phyloP scores from a whole-genome alignment of 2,329 filamentous ascomycete genomes.

The Neocucurbitaria cava region DNA sequence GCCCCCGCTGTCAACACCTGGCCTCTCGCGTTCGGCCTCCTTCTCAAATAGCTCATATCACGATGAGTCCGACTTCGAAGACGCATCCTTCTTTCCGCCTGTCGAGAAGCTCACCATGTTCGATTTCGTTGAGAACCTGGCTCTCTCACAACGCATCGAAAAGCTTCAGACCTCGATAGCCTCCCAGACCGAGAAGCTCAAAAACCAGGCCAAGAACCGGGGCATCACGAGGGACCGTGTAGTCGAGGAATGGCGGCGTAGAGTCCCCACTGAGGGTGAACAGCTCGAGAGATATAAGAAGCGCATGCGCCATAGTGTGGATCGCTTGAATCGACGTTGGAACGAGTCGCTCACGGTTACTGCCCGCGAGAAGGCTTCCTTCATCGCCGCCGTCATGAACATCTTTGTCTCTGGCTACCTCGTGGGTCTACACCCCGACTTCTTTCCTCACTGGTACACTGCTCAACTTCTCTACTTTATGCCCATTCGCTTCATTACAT shows the following conservation, averaged over 20 bases:
- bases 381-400: conserved; percentile 95
- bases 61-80: conserved; percentile 82
- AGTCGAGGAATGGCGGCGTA: conserved; percentile 89
- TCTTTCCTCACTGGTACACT: conserved; percentile 94
- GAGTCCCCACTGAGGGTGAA: conserved; percentile 86
- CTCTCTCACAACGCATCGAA: conserved; percentile 87
- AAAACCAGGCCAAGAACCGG: conserved; percentile 79
- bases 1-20: conserved; percentile 56
- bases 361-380: conserved; percentile 89
- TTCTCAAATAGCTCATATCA: conserved; percentile 89
- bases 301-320: conserved; percentile 87
- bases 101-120: conserved; percentile 90
- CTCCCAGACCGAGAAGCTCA: conserved; percentile 83
- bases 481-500: conserved; percentile 92
- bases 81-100: conserved; percentile 69
- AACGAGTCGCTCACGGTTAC: conserved; percentile 90
- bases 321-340: conserved; percentile 84
- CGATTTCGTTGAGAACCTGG: conserved; percentile 91
- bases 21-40: conserved; percentile 76
- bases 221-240: conserved; percentile 86
- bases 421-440: conserved; percentile 82
- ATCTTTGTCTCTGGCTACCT: conserved; percentile 97
- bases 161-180: conserved; percentile 85
- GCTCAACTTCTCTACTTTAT: conserved; percentile 90
- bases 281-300: conserved; percentile 89